Evolutionary conservation across 2,329 filamentous ascomycete genomes (phyloP).

Genomic region (Nemania diffusa): DNA sequence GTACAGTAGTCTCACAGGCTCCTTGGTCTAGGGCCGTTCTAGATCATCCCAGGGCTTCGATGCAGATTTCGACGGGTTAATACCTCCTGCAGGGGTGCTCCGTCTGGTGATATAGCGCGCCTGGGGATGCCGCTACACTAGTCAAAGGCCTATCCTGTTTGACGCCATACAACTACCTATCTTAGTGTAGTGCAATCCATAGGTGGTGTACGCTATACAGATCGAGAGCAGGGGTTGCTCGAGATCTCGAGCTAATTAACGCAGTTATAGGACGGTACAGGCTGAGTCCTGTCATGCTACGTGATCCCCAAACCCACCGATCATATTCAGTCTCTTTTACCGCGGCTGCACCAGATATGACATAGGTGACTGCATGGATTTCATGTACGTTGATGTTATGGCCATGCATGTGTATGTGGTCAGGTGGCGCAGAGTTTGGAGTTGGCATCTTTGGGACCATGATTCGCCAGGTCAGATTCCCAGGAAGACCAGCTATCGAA

Average conservation of each 20-base stretch:
- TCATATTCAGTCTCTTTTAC: constrained; percentile 12
- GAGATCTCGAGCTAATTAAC: constrained; percentile 20
- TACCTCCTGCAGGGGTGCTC: constrained; percentile 27
- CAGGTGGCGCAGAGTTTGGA: not conserved
- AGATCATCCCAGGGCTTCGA: constrained; percentile 24
- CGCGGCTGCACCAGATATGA: constrained; percentile 5
- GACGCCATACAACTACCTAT: constrained; percentile 8
- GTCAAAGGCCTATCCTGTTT: too few species aligned
- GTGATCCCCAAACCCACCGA: not conserved
- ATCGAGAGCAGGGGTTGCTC: constrained; percentile 5
- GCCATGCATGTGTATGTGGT: not conserved
- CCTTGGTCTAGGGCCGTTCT: constrained; percentile 16
- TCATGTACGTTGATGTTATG: not conserved
- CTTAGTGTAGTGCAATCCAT: not conserved
- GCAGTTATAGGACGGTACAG: not conserved
- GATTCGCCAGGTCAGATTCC: constrained; percentile 6
- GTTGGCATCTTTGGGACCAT: not conserved
- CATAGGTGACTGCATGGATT: not conserved
- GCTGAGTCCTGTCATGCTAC: not conserved
- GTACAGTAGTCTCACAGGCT: not conserved
- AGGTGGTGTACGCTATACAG: constrained; percentile 3
- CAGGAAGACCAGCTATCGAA: not conserved
- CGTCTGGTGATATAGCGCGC: constrained; percentile 4
- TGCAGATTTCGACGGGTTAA: constrained; percentile 8
- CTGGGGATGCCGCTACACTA: constrained; percentile 20